Percentiles rank a stretch among this genome's conserved stretches.
phyloP scores from a whole-genome alignment of 768 basidiomycete species.

The Chlorophyllum brunneum region DNA sequence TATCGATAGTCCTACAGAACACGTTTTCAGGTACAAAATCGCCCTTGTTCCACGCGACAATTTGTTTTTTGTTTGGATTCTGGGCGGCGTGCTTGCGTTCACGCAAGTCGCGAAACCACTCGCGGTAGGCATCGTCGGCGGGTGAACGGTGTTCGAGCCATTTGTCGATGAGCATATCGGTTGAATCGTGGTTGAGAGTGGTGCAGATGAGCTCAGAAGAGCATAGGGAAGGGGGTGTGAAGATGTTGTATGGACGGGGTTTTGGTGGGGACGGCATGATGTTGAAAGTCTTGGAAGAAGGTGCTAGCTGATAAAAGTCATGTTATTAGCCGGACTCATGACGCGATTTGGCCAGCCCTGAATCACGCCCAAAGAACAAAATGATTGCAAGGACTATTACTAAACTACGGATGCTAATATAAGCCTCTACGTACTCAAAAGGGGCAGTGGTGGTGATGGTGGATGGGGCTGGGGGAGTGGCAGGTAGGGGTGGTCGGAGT shows the following conservation, averaged over 20 bases:
- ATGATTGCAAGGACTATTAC: not conserved
- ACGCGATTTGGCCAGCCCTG: conserved; percentile 13
- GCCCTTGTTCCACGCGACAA: conserved; percentile 62
- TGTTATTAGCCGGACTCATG: conserved; percentile 10
- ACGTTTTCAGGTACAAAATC: conserved; percentile 77
- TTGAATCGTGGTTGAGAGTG: conserved; percentile 71
- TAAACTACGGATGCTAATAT: not conserved
- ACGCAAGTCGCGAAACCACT: conserved; percentile 71
- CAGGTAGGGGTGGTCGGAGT: not conserved
- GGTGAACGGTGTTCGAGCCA: conserved; percentile 71
- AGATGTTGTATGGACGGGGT: conserved; percentile 54
- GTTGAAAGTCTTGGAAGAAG: conserved; percentile 1
- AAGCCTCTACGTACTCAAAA: not conserved
- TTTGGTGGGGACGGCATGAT: conserved; percentile 29
- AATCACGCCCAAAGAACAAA: conserved; percentile 1
- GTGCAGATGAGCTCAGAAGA: conserved; percentile 81
- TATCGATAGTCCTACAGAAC: conserved; percentile 77
- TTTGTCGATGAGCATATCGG: conserved; percentile 77
- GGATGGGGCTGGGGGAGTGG: not conserved
- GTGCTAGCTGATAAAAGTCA: conserved; percentile 11
- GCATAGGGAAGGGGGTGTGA: conserved; percentile 60
- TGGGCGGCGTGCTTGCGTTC: conserved; percentile 56
- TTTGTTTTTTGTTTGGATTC: conserved; percentile 43
- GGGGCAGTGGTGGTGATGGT: not conserved
- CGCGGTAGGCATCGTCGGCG: conserved; percentile 65